Conservation (phyloP, 2,329 filamentous ascomycete genomes). For the Pseudogymnoascus sp. region DNA sequence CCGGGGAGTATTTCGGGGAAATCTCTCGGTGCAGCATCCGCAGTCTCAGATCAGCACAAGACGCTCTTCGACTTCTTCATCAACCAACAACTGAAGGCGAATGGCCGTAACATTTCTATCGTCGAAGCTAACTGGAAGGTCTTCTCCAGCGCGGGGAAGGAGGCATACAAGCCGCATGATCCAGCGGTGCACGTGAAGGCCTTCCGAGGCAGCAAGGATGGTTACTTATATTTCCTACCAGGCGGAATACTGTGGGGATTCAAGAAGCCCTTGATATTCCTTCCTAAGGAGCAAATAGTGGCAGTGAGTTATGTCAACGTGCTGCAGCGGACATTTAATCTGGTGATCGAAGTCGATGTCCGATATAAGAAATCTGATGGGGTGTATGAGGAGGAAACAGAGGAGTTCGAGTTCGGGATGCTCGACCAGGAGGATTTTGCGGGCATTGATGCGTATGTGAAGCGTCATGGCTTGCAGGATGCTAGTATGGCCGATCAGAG, state of each 20-base stretch:
- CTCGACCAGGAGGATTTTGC: slow-evolving; percentile 60
- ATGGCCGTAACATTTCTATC: slow-evolving; percentile 40
- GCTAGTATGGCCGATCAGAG: slow-evolving; percentile 61
- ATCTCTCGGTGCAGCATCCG: slow-evolving; percentile 40
- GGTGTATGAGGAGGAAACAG: slow-evolving; percentile 37
- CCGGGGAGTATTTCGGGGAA: slow-evolving; percentile 47
- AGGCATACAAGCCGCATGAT: slow-evolving; percentile 50
- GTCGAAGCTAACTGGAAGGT: slow-evolving; percentile 45
- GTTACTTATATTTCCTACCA: slow-evolving; percentile 58
- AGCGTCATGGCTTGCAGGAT: slow-evolving; percentile 53
- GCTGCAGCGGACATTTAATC: slow-evolving; percentile 60
- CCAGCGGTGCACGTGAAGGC: slow-evolving; percentile 58
- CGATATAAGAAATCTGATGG: slow-evolving; percentile 22
- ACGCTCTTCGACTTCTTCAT: slow-evolving; percentile 55
- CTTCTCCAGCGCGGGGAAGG: slow-evolving; percentile 49
- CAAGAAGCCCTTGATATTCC: slow-evolving; percentile 60
- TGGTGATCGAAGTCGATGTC: slow-evolving; percentile 49
- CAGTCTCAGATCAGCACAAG: slow-evolving; percentile 51
- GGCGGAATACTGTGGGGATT: slow-evolving; percentile 62
- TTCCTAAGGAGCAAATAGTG: slow-evolving; percentile 51
- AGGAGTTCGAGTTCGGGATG: slow-evolving; percentile 62
- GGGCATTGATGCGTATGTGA: slow-evolving; percentile 57
- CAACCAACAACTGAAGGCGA: slow-evolving; percentile 41
- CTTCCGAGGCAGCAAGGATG: slow-evolving; percentile 61
- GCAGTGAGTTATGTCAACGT: slow-evolving; percentile 62